Conservation (phyloP, 73 alveolate genomes). For the Blepharisma stoltei region DNA sequence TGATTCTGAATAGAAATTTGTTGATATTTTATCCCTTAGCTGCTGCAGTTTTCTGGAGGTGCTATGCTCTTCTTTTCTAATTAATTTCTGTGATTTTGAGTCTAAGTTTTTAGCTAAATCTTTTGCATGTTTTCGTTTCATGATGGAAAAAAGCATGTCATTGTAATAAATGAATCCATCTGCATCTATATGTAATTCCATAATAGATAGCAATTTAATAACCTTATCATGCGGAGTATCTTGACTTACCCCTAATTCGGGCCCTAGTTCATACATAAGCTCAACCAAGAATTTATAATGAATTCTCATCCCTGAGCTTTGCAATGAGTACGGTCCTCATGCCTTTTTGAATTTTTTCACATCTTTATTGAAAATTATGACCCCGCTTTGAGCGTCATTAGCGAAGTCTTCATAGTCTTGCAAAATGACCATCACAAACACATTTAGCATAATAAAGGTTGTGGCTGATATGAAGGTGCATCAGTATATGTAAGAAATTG, state of each 20-base stretch:
- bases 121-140: slow-evolving; percentile 32
- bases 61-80: not conserved
- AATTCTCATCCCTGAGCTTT: slow-evolving; percentile 27
- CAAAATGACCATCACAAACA: slow-evolving; percentile 63
- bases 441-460: slow-evolving; percentile 58
- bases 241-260: slow-evolving; percentile 39
- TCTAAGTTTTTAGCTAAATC: slow-evolving; percentile 4
- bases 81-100: not conserved
- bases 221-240: slow-evolving; percentile 26
- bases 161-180: slow-evolving; percentile 37
- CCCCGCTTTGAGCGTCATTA: slow-evolving; percentile 52
- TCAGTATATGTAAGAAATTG: slow-evolving; percentile 43
- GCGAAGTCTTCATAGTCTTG: slow-evolving; percentile 59
- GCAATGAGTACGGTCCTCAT: slow-evolving; percentile 40
- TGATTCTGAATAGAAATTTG: not conserved
- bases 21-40: not conserved
- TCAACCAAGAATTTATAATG: slow-evolving; percentile 18
- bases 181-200: slow-evolving; percentile 37
- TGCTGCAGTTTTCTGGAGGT: not conserved
- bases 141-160: slow-evolving; percentile 42
- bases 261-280: slow-evolving; percentile 28
- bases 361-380: slow-evolving; percentile 50
- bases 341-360: slow-evolving; percentile 36
- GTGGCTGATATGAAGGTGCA: slow-evolving; percentile 44
- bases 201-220: slow-evolving; percentile 10